These are phyloP conservation scores for Salix caprea DNA, from an alignment of 345 rosid species.

Conservation along the genomic window DNA sequence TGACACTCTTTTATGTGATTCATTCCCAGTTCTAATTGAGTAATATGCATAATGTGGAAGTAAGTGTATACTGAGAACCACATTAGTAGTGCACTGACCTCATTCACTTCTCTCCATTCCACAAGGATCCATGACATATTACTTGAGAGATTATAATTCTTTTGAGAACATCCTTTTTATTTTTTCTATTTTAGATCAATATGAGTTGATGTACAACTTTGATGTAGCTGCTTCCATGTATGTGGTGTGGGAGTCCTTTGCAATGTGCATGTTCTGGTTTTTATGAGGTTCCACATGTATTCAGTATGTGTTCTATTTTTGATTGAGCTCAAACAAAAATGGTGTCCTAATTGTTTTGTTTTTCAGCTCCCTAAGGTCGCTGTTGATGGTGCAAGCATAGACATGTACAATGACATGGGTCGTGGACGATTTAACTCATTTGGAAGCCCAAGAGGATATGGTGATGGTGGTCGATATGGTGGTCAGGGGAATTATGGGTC, in stretches of 20 bases:
- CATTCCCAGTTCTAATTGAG: neutral
- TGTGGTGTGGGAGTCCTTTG: neutral
- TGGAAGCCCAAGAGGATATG: slow-evolving; percentile 44
- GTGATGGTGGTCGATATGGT: slow-evolving; percentile 43
- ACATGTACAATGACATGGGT: slow-evolving; percentile 41
- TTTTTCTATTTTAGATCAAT: neutral
- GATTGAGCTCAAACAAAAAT: neutral
- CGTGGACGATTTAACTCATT: slow-evolving; percentile 32
- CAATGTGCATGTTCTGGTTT: neutral
- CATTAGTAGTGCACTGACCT: neutral
- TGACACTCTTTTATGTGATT: neutral
- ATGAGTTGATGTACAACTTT: neutral
- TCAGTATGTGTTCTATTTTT: neutral
- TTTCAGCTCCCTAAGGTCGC: slow-evolving; percentile 67
- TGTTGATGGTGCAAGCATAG: slow-evolving; percentile 45
- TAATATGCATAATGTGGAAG: neutral
- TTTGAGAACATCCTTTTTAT: neutral
- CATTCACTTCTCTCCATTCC: neutral
- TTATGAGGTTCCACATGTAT: too few relatives aligned
- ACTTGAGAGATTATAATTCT: neutral
- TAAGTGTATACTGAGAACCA: neutral
- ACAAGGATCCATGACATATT: too few relatives aligned
- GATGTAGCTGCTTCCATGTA: neutral
- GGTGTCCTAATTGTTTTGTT: slow-evolving; percentile 3
- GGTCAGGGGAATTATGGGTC: slow-evolving; percentile 34